Evolutionary conservation across 164 flowering plant species (phyloP).

Genomic region (Sedum album): DNA sequence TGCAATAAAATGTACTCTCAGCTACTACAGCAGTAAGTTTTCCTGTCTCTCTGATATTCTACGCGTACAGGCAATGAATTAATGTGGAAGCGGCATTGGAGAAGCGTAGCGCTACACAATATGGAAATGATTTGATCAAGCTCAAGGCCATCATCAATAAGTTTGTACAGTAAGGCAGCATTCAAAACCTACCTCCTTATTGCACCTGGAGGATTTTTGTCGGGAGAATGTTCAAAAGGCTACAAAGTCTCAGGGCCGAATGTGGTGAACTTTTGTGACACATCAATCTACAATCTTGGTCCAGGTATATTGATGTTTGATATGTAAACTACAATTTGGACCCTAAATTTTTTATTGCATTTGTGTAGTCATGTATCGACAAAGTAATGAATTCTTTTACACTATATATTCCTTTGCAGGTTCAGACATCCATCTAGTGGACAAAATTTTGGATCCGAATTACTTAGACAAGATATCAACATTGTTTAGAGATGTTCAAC

Average conservation of each 20-base stretch:
- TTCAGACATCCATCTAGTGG: constrained; percentile 45
- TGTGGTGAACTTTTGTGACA: constrained; percentile 44
- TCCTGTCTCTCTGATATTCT: background rate
- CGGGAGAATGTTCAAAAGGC: constrained; percentile 46
- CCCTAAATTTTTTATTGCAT: background rate
- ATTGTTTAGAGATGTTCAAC: constrained; percentile 34
- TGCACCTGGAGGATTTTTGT: constrained; percentile 91
- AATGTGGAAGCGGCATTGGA: constrained; percentile 72
- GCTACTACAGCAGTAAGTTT: background rate
- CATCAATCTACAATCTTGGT: constrained; percentile 87
- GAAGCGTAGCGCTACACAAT: constrained; percentile 61
- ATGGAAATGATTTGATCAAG: constrained; percentile 61
- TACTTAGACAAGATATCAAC: constrained; percentile 9
- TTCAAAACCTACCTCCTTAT: constrained; percentile 46
- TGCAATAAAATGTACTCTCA: too few species aligned
- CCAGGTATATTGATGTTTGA: too few species aligned
- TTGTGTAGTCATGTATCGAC: too few species aligned
- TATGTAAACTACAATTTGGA: too few species aligned
- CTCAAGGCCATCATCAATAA: constrained; percentile 46
- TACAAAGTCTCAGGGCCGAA: constrained; percentile 63
- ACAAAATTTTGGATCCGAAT: constrained; percentile 8
- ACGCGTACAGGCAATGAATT: constrained; percentile 68
- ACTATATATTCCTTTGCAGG: constrained; percentile 53
- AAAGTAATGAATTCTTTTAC: too few species aligned
- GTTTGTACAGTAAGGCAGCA: constrained; percentile 32